Conservation (phyloP, 371 early-diverging fungal species). For the Dichotomocladium elegans region DNA sequence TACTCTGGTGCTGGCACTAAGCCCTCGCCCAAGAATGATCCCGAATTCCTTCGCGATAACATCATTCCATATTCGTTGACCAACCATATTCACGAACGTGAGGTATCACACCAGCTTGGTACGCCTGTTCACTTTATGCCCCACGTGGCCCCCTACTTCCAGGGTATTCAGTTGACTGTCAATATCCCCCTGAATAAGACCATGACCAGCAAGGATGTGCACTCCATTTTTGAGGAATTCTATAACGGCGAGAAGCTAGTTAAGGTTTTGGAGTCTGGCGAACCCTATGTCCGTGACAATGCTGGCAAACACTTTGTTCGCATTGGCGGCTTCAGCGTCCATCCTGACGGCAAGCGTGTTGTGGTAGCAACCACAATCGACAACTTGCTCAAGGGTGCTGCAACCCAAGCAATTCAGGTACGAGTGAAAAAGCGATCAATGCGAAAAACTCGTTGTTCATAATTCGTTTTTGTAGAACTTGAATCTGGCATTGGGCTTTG, state of each 20-base stretch:
- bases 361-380: constrained; percentile 94
- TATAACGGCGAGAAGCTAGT: constrained; percentile 82
- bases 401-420: constrained; percentile 91
- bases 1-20: constrained; percentile 97
- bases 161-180: constrained; percentile 89
- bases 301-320: constrained; percentile 81
- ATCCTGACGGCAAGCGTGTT: constrained; percentile 73
- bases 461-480: constrained; percentile 65
- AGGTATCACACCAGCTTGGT: constrained; percentile 81
- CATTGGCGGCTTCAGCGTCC: constrained; percentile 90
- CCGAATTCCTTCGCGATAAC: constrained; percentile 78
- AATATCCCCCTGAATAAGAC: constrained; percentile 75
- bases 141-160: constrained; percentile 91
- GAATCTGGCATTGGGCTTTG: constrained; percentile 72
- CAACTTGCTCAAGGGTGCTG: constrained; percentile 95
- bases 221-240: constrained; percentile 62
- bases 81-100: constrained; percentile 94
- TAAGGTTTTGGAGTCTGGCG: constrained; percentile 60
- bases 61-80: constrained; percentile 89
- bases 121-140: constrained; percentile 71
- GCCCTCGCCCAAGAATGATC: constrained; percentile 92
- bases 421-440: background rate
- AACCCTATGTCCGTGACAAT: constrained; percentile 88
- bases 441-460: background rate
- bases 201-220: constrained; percentile 63